phyloP scores from a whole-genome alignment of 2,329 filamentous ascomycete species.

The Phyllosticta capitalensis region DNA sequence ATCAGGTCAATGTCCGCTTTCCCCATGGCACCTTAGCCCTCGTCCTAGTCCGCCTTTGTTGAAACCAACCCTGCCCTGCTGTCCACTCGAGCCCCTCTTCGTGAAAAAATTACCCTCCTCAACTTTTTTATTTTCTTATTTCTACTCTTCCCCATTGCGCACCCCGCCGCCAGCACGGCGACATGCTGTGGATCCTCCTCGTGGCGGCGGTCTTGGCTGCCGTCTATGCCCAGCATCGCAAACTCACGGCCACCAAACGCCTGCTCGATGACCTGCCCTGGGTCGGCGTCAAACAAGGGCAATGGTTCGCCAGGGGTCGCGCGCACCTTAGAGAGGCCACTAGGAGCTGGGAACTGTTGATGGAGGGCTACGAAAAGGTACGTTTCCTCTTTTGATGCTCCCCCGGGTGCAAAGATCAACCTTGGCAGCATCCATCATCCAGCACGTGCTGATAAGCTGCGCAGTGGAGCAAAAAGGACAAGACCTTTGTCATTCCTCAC shows the following conservation, averaged over 20 bases:
- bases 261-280: not conserved
- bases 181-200: not conserved
- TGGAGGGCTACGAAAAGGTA: constrained; percentile 8
- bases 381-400: not conserved
- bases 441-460: not conserved
- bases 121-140: not conserved
- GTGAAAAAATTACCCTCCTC: not conserved
- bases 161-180: not conserved
- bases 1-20: not conserved
- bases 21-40: not conserved
- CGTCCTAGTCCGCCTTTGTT: not conserved
- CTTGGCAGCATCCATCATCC: not conserved
- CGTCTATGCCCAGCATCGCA: not conserved
- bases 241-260: not conserved
- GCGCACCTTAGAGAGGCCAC: constrained; percentile 5
- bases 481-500: constrained; percentile 1
- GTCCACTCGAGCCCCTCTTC: not conserved
- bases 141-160: not conserved
- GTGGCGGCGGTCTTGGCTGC: not conserved
- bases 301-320: not conserved
- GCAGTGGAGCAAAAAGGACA: constrained; percentile 5
- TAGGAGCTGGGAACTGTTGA: not conserved
- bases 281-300: not conserved
- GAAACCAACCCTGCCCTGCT: not conserved
- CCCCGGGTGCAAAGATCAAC: not conserved